phyloP scores from a whole-genome alignment of 768 basidiomycete genomes.

The Termitomyces bulborhizus region DNA sequence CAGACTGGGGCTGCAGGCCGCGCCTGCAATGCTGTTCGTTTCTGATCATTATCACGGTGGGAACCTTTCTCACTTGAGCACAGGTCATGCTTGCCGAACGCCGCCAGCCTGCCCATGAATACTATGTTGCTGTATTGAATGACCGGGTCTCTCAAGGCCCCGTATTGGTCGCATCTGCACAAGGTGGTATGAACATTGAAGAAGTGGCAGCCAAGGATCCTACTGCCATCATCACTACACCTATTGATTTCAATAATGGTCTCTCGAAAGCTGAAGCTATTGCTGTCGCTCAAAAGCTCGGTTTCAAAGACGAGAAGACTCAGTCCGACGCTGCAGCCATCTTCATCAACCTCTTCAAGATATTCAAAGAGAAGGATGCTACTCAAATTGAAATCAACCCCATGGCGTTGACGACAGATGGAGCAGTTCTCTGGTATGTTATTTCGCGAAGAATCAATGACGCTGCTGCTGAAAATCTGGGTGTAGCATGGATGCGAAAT shows the following conservation, averaged over 20 bases:
- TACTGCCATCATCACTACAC: conserved; percentile 89
- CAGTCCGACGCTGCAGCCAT: conserved; percentile 87
- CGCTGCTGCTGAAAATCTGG: conserved; percentile 4
- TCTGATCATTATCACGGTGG: background rate
- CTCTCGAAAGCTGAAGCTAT: conserved; percentile 68
- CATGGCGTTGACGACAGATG: conserved; percentile 87
- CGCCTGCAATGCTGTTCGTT: conserved; percentile 86
- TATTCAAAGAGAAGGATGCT: conserved; percentile 99
- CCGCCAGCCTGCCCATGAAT: conserved; percentile 90
- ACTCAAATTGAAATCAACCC: conserved; percentile 99
- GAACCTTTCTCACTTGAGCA: background rate
- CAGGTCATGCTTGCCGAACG: conserved; percentile 98
- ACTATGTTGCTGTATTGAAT: conserved; percentile 95
- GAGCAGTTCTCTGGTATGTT: conserved; percentile 81
- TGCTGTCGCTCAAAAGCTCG: conserved; percentile 81
- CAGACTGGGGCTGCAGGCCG: conserved; percentile 93
- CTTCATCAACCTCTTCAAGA: conserved; percentile 89
- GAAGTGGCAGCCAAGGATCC: conserved; percentile 98
- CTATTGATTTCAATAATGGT: conserved; percentile 81
- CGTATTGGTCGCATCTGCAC: conserved; percentile 88
- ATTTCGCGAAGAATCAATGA: conserved; percentile 2
- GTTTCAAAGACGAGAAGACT: conserved; percentile 68
- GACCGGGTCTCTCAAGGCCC: conserved; percentile 87
- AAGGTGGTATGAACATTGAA: conserved; percentile 99
- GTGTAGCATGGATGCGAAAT: conserved; percentile 97